phyloP scores from a whole-genome alignment of 768 basidiomycete species.

The Psilocybe sp. region DNA sequence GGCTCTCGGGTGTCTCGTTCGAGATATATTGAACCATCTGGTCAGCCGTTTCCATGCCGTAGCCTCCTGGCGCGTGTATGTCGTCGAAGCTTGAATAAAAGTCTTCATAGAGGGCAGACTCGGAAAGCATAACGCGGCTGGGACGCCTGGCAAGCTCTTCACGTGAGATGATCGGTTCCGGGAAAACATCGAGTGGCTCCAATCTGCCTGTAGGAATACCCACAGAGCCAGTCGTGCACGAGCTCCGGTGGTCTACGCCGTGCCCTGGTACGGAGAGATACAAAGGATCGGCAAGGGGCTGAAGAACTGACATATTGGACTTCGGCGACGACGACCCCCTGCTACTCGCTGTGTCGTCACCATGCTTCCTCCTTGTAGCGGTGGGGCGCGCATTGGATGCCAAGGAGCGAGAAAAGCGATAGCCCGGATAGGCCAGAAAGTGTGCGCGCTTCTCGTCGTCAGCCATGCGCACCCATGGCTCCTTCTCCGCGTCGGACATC shows the following conservation, averaged over 20 bases:
- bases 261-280: background rate
- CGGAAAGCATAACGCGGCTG: constrained; percentile 13
- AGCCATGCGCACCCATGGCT: constrained; percentile 52
- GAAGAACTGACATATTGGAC: too few species aligned
- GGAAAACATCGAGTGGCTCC: constrained; percentile 4
- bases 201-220: constrained; percentile 9
- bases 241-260: constrained; percentile 1
- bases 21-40: background rate
- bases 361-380: constrained; percentile 6
- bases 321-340: background rate
- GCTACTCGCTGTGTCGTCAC: constrained; percentile 2
- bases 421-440: constrained; percentile 6
- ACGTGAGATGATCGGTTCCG: constrained; percentile 13
- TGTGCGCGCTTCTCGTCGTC: constrained; percentile 38
- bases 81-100: constrained; percentile 4
- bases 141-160: constrained; percentile 21
- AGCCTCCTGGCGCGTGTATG: background rate
- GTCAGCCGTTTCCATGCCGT: background rate
- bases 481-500: constrained; percentile 42
- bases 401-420: constrained; percentile 2
- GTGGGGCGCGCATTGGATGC: background rate
- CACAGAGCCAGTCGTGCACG: constrained; percentile 12
- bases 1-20: background rate
- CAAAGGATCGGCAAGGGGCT: background rate
- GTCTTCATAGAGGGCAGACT: constrained; percentile 6